Evolutionary conservation across 257 asterid species (phyloP), one percentile per base, ranked within the genome.

Genomic region (Henckelia pumila): DNA sequence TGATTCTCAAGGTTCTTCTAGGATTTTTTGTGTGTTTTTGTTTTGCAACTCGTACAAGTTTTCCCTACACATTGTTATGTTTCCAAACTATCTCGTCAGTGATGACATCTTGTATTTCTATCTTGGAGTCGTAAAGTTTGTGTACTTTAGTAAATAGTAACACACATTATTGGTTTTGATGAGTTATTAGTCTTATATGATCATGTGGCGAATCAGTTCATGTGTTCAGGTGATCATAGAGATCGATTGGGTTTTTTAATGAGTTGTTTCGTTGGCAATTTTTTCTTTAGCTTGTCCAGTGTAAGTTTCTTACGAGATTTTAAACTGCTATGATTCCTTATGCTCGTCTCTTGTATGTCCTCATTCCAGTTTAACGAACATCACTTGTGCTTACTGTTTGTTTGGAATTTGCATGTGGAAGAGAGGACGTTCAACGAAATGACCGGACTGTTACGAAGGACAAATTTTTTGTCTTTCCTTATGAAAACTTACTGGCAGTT

Each of bases 401-500:
- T 68, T 49, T 71, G 53, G 71, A 70, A 74, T 69, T 65, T 82
- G 75, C 67, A 55, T 75, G 70, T 78, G 63, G 59, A 79, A 92
- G 96, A 19, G 95, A 74, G 74, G 87, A 80, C 37, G 82, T 55
- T 64, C 77, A 80, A 63, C 78, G 52, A 60, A 77, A 71, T 68
- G 84, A 70, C 21, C 78, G 71, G 78, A 69, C 71, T 68, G 78
- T 68, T 50, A 67, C 62, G 74, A 53, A 78, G 72, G 76, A 75
- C 61, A 74, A 80, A 52, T 78, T 80, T 11, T 53, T 71, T 62
- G 94, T 89, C 59, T 68, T 88, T 65, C 82, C 94, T 23, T 89
- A 89, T 79, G 95, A 86, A 79, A 78, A 76, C 58, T 73, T 93
- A 76, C 87, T 59, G 59, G 79, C 79, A 16, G 52, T 78, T 70